Evolutionary conservation across 2,329 filamentous ascomycete species (phyloP).

Genomic region (Colletotrichum simmondsii): DNA sequence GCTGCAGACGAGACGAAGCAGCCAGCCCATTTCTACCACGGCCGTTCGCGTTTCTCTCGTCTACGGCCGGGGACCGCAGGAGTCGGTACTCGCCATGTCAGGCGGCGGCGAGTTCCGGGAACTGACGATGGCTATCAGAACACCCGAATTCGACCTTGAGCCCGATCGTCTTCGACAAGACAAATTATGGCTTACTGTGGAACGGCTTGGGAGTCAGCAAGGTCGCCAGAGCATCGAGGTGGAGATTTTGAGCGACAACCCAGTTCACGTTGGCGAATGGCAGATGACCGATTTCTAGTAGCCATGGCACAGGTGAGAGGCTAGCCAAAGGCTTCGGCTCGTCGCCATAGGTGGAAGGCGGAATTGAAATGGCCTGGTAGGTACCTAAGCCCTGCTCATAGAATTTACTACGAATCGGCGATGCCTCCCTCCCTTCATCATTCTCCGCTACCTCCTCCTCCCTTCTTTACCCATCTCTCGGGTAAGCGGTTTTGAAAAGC

Average conservation of each 20-base stretch:
- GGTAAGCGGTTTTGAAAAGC: background rate
- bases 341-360: background rate
- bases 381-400: background rate
- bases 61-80: slow-evolving; percentile 76
- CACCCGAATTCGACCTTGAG: slow-evolving; percentile 79
- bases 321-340: background rate
- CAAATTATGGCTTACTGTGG: slow-evolving; percentile 83
- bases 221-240: slow-evolving; percentile 58
- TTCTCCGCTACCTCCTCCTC: too few species aligned
- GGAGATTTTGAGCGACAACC: slow-evolving; percentile 62
- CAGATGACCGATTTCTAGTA: slow-evolving; percentile 40
- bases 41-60: slow-evolving; percentile 77
- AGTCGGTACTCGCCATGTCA: slow-evolving; percentile 72
- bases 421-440: too few species aligned
- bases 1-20: slow-evolving; percentile 4
- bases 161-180: slow-evolving; percentile 66
- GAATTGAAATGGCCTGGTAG: too few species aligned
- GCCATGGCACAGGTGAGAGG: background rate
- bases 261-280: slow-evolving; percentile 56
- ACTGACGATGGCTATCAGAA: slow-evolving; percentile 72
- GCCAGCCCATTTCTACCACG: slow-evolving; percentile 45
- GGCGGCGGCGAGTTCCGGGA: slow-evolving; percentile 82
- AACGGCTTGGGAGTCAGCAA: slow-evolving; percentile 73
- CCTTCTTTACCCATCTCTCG: background rate
- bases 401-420: background rate